Percentiles rank a stretch among this genome's conserved stretches.
phyloP scores from a whole-genome alignment of 2,329 filamentous ascomycete species.

The Penicillium sp. region DNA sequence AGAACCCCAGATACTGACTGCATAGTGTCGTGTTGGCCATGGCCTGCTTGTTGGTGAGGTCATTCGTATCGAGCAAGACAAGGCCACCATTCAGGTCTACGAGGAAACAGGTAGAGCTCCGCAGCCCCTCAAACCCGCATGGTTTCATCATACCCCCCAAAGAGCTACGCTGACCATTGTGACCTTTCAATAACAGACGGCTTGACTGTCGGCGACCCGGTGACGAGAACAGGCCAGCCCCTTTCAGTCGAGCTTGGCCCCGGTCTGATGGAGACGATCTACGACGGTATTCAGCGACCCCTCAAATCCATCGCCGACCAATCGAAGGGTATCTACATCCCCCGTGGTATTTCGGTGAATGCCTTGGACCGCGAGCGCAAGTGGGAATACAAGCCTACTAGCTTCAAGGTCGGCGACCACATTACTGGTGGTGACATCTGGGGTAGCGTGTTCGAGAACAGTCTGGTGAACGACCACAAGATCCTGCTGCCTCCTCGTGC shows the following conservation, averaged over 20 bases:
- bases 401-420: conserved; percentile 92
- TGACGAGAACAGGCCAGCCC: conserved; percentile 86
- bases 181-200: conserved; percentile 58
- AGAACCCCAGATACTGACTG: conserved; percentile 8
- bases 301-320: conserved; percentile 77
- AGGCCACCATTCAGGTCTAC: conserved; percentile 97
- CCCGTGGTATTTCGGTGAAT: conserved; percentile 84
- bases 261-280: conserved; percentile 97
- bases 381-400: conserved; percentile 88
- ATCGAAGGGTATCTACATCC: conserved; percentile 92
- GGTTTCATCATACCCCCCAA: conserved; percentile 4
- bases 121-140: conserved; percentile 7
- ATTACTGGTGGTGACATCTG: conserved; percentile 95
- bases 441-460: conserved; percentile 94
- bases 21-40: conserved; percentile 83
- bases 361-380: conserved; percentile 87
- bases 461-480: conserved; percentile 87
- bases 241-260: conserved; percentile 96
- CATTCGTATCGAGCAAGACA: conserved; percentile 94
- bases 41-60: conserved; percentile 94
- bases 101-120: conserved; percentile 79
- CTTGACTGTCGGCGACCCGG: conserved; percentile 93
- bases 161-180: conserved; percentile 13
- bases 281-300: conserved; percentile 97
- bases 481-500: conserved; percentile 89